phyloP scores from a whole-genome alignment of 371 early-diverging fungal genomes.

The Coemansia sp. region DNA sequence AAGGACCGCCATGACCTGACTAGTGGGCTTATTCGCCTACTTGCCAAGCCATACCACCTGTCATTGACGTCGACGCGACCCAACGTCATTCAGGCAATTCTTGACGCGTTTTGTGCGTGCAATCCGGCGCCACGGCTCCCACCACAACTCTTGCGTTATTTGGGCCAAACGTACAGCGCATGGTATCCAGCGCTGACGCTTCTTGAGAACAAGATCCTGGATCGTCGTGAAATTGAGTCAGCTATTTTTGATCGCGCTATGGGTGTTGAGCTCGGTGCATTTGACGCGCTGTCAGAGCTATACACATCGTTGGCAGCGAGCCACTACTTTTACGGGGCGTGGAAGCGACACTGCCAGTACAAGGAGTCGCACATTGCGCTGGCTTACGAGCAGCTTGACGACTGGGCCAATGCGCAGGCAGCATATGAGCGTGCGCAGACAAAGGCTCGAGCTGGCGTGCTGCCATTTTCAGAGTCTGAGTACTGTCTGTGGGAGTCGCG shows the following conservation, averaged over 20 bases:
- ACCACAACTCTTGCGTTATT: constrained; percentile 89
- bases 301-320: constrained; percentile 77
- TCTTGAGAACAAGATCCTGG: constrained; percentile 46
- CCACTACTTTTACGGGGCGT: constrained; percentile 91
- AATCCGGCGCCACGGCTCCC: constrained; percentile 75
- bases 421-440: constrained; percentile 93
- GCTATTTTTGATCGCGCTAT: constrained; percentile 84
- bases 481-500: constrained; percentile 97
- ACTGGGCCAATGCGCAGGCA: constrained; percentile 91
- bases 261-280: constrained; percentile 71
- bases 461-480: constrained; percentile 96
- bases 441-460: constrained; percentile 82
- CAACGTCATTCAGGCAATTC: constrained; percentile 89
- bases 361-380: constrained; percentile 96
- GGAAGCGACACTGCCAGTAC: constrained; percentile 90
- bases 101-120: constrained; percentile 82
- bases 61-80: constrained; percentile 78
- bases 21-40: constrained; percentile 75
- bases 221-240: constrained; percentile 48
- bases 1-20: constrained; percentile 83
- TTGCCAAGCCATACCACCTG: constrained; percentile 90
- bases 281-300: constrained; percentile 88
- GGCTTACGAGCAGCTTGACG: constrained; percentile 91
- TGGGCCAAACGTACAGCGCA: constrained; percentile 86
- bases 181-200: constrained; percentile 76